These are phyloP conservation scores for Plasmodium knowlesi DNA, from an alignment of 169 alveolate species.

Conservation along the genomic window DNA sequence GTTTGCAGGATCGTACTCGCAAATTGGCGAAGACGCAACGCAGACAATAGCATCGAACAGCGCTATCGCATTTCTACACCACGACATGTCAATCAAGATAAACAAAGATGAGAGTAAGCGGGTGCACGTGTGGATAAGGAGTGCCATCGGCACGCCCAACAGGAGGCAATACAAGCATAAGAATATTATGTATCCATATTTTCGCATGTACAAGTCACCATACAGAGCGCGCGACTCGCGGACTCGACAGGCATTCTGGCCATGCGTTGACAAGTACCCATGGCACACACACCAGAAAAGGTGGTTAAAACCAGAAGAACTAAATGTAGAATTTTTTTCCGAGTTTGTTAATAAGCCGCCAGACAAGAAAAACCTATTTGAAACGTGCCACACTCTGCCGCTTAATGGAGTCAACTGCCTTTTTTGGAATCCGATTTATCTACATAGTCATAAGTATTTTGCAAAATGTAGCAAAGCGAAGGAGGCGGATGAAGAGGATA, in stretches of 20 bases:
- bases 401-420: conserved; percentile 84
- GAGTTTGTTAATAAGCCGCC: conserved; percentile 77
- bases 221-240: conserved; percentile 84
- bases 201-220: conserved; percentile 83
- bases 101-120: conserved; percentile 66
- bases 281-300: conserved; percentile 88
- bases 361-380: conserved; percentile 76
- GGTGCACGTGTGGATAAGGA: conserved; percentile 57
- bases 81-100: conserved; percentile 38
- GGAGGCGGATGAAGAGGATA: conserved; percentile 4
- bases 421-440: conserved; percentile 62
- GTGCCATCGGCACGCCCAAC: conserved; percentile 75
- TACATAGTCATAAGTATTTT: conserved; percentile 41
- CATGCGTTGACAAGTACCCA: conserved; percentile 84
- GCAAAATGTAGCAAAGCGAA: conserved; percentile 1
- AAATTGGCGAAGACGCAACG: not conserved
- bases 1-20: not conserved
- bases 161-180: conserved; percentile 70
- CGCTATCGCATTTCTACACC: not conserved
- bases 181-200: conserved; percentile 84
- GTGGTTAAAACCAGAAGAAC: conserved; percentile 73
- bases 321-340: conserved; percentile 78
- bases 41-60: not conserved
- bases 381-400: conserved; percentile 84
- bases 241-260: conserved; percentile 83